Conservation (phyloP, 2,329 filamentous ascomycete genomes). For the Calonectria multiphialidica region DNA sequence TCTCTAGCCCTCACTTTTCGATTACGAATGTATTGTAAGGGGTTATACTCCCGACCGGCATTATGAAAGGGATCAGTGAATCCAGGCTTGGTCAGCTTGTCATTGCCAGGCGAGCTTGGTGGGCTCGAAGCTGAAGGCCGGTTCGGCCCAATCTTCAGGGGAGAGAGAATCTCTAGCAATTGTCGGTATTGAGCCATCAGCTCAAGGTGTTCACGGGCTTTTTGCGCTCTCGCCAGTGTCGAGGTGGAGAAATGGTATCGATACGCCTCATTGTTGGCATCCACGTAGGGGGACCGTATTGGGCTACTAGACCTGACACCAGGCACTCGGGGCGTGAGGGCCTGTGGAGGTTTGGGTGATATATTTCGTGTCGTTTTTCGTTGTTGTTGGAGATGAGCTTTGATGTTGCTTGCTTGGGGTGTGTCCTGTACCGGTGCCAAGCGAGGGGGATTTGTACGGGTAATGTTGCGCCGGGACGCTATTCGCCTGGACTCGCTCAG, state of each 20-base stretch:
- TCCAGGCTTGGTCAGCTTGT: conserved; percentile 45
- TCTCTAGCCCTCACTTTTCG: conserved; percentile 86
- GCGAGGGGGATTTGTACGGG: conserved; percentile 62
- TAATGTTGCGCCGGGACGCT: conserved; percentile 70
- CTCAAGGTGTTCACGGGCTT: conserved; percentile 87
- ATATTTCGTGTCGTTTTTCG: conserved; percentile 71
- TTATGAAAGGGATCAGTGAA: conserved; percentile 48
- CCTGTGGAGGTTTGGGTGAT: conserved; percentile 67
- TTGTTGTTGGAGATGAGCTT: conserved; percentile 80
- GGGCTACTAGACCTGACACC: conserved; percentile 57
- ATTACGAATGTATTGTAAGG: conserved; percentile 92
- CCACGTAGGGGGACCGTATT: conserved; percentile 60
- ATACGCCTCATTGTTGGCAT: conserved; percentile 59
- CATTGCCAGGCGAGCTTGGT: conserved; percentile 53
- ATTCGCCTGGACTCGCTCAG: conserved; percentile 83
- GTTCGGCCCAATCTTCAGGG: conserved; percentile 66
- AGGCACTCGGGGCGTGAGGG: conserved; percentile 55
- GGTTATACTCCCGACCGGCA: conserved; percentile 85
- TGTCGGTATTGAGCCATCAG: conserved; percentile 87
- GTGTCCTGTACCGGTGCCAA: conserved; percentile 66
- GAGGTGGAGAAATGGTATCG: conserved; percentile 80
- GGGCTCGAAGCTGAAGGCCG: conserved; percentile 56
- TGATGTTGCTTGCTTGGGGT: conserved; percentile 68
- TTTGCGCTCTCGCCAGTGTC: conserved; percentile 85
- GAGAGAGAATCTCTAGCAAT: conserved; percentile 82